Base-by-base conservation (phyloP, 306 rosid species). In the Lablab purpureus region DNA sequence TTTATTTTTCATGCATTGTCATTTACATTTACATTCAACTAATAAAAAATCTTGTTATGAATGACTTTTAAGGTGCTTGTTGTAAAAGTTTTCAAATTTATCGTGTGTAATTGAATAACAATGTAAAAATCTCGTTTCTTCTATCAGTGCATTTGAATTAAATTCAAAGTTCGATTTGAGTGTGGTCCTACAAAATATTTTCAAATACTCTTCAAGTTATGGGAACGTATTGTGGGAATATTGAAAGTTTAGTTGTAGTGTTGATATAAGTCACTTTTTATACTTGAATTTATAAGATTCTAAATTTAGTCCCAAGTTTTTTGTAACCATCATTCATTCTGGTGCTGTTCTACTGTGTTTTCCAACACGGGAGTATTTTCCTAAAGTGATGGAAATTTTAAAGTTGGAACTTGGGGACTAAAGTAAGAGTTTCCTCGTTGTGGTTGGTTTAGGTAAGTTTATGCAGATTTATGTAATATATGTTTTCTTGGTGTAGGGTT, bases 381-480 rank as follows among this genome's bases (percentile, higher is more conserved):
- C 28, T 36, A 18, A 65, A 19, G 50, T 37, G 7, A 37, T 21
- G 52, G 30, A 13, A 18, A 8, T 37, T 19, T 18, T 37, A 66
- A 40, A 18, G 46, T 66, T 12, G 17, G 4, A 8, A 36, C 10
- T 65, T 6, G 18, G 18, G 10, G 50, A 37, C 50, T 19, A 66
- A 65, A 64, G 50, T 19, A 36, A 28, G 50, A 37, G 71, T 65
- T 37, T 64, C 27, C 28, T 36, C 19, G 71, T 65, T 10, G 30
- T 66, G 71, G 23, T 66, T 66, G 30, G 51, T 66, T 66, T 66
- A 37, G 50, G 46, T 36, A n/a, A n/a, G 25, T 10, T 17, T 36
- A n/a, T 65, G 68, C 32, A 5, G 47, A 27, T 11, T n/a, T 32
- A 19, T 71, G 54, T 30, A 43, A 17, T 25, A 19, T 37, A 71